Evolutionary conservation across 1,284 basidiomycete genomes (phyloP).

Genomic region (Melampsora larici-populina): DNA sequence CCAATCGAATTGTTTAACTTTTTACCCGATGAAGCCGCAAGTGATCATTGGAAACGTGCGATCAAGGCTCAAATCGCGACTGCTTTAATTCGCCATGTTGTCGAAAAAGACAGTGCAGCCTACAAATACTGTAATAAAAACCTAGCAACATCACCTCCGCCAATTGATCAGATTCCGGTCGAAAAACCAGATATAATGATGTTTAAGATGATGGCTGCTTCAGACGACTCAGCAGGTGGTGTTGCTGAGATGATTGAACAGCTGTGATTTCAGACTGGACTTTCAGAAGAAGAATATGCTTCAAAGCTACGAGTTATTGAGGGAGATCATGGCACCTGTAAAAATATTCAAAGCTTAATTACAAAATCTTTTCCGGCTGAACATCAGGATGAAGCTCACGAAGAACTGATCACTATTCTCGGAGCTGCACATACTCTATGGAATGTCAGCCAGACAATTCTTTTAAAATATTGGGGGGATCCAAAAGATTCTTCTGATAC

Average conservation of each 20-base stretch:
- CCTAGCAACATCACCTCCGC: background rate
- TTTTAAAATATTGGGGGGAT: background rate
- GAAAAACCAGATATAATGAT: no score
- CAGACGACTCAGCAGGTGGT: conserved; percentile 11
- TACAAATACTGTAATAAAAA: background rate
- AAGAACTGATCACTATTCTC: background rate
- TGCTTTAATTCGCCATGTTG: conserved; percentile 1
- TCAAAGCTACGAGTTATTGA: background rate
- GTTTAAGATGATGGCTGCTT: conserved; percentile 20
- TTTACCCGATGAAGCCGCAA: background rate
- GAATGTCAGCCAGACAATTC: conserved; percentile 11
- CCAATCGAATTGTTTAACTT: background rate
- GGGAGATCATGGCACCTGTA: background rate
- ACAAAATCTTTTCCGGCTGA: background rate
- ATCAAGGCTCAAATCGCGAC: conserved; percentile 3
- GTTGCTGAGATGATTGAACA: background rate
- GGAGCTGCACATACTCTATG: conserved; percentile 6
- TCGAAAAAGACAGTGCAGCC: background rate
- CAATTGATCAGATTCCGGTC: background rate
- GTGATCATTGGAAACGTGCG: background rate
- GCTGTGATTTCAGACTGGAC: background rate
- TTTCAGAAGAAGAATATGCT: background rate
- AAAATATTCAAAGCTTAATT: background rate
- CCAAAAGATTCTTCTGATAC: background rate
- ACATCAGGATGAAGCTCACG: no score